Percentiles rank a stretch among this genome's conserved stretches.
Conservation (phyloP, 768 basidiomycete species). For the Mrakia gelida region DNA sequence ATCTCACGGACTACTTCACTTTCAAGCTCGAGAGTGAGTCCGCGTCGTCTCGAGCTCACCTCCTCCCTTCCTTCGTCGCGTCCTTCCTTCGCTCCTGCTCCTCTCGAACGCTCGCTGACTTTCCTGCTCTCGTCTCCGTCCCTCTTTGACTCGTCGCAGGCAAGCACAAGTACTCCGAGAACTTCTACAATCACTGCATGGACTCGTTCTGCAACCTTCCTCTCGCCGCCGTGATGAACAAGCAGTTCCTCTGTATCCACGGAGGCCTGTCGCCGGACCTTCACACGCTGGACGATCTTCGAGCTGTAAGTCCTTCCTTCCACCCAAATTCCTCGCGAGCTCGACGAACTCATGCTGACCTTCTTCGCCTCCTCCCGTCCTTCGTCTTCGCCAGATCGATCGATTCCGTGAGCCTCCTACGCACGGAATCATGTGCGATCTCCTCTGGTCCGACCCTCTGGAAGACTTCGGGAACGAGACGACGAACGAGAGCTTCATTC, state of each 20-base stretch:
- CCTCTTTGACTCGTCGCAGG: conserved; percentile 51
- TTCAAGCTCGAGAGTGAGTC: conserved; percentile 34
- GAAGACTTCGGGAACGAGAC: conserved; percentile 97
- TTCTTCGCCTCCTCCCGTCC: too few relatives aligned
- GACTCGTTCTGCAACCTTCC: conserved; percentile 94
- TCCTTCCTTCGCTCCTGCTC: too few relatives aligned
- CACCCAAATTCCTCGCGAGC: not conserved
- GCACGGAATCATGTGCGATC: conserved; percentile 95
- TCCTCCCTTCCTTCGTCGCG: too few relatives aligned
- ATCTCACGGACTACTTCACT: conserved; percentile 33
- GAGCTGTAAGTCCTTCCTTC: conserved; percentile 55
- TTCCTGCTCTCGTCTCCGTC: not conserved
- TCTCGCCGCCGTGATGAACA: conserved; percentile 97
- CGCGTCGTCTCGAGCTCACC: too few relatives aligned
- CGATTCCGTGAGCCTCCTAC: conserved; percentile 98
- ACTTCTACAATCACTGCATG: conserved; percentile 96
- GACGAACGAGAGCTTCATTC: conserved; percentile 78
- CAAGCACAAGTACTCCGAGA: conserved; percentile 98
- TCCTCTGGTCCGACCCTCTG: conserved; percentile 95
- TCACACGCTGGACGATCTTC: conserved; percentile 90
- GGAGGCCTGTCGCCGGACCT: conserved; percentile 94
- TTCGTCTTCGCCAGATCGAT: conserved; percentile 61
- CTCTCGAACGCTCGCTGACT: not conserved
- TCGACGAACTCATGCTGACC: not conserved
- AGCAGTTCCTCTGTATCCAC: conserved; percentile 97